Conservation (phyloP, 768 basidiomycete species). For the Pulveroboletus frians region DNA sequence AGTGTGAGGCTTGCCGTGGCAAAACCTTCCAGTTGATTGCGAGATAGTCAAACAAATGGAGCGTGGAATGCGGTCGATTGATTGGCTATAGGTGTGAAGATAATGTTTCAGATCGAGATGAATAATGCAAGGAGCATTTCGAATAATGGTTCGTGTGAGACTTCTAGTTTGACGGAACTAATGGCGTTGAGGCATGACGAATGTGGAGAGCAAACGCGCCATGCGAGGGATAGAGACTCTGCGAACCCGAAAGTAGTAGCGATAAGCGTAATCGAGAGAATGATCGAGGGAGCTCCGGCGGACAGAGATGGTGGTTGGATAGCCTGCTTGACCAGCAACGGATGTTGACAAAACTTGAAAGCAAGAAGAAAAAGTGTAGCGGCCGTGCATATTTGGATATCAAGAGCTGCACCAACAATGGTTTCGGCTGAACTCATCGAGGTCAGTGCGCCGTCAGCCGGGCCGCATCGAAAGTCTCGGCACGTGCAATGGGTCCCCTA, state of each 20-base stretch:
- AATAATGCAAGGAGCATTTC: constrained; percentile 16
- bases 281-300: constrained; percentile 1
- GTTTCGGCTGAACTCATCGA: constrained; percentile 21
- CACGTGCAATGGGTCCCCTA: constrained; percentile 46
- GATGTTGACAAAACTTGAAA: constrained; percentile 6
- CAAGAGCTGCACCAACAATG: constrained; percentile 1
- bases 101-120: constrained; percentile 17
- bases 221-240: constrained; percentile 10
- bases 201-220: constrained; percentile 13
- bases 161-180: constrained; percentile 11
- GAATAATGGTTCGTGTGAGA: constrained; percentile 7
- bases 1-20: constrained; percentile 8
- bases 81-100: constrained; percentile 19
- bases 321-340: constrained; percentile 8
- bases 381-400: not conserved
- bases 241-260: constrained; percentile 8
- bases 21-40: constrained; percentile 12
- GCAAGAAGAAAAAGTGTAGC: not conserved
- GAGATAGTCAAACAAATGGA: constrained; percentile 29
- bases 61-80: constrained; percentile 24
- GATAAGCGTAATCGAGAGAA: constrained; percentile 8
- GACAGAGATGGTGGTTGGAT: not conserved
- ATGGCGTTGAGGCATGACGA: constrained; percentile 14
- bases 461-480: constrained; percentile 66
- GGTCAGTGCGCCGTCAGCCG: constrained; percentile 45